phyloP scores from a whole-genome alignment of 768 basidiomycete species.

The Rhodosporidiobolus sp. region DNA sequence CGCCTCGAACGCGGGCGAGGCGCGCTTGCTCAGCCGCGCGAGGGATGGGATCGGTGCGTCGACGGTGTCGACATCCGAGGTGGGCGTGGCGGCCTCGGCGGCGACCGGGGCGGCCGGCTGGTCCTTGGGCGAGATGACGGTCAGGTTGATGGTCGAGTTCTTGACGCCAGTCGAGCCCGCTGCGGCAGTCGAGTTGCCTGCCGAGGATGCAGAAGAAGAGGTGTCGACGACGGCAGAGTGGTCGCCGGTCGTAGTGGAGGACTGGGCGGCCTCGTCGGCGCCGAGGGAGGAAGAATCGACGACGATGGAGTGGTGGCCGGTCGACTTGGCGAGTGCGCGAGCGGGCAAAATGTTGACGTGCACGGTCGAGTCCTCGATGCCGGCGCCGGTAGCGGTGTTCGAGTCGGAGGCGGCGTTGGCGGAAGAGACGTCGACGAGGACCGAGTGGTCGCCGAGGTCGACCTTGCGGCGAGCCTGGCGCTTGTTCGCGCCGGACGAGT shows the following conservation, averaged over 20 bases:
- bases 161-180: slow-evolving; percentile 24
- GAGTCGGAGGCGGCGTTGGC: not conserved
- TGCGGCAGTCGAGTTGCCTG: not conserved
- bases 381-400: not conserved
- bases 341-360: slow-evolving; percentile 40
- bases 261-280: not conserved
- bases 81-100: not conserved
- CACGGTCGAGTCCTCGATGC: slow-evolving; percentile 38
- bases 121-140: slow-evolving; percentile 34
- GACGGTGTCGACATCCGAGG: slow-evolving; percentile 2
- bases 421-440: slow-evolving; percentile 38
- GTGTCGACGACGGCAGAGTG: slow-evolving; percentile 41
- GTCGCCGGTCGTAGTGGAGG: slow-evolving; percentile 20
- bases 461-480: slow-evolving; percentile 18
- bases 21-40: slow-evolving; percentile 22
- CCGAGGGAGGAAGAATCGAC: slow-evolving; percentile 33
- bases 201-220: slow-evolving; percentile 5
- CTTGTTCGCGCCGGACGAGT: slow-evolving; percentile 16
- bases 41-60: slow-evolving; percentile 27
- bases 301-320: slow-evolving; percentile 39
- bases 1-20: slow-evolving; percentile 1
- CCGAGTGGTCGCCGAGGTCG: slow-evolving; percentile 36
- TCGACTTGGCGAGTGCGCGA: slow-evolving; percentile 25
- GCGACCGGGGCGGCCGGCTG: not conserved
- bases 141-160: slow-evolving; percentile 38